Evolutionary conservation across 306 rosid genomes (phyloP), one percentile per base, ranked within the genome.

Genomic region (Lathyrus tuberosus): DNA sequence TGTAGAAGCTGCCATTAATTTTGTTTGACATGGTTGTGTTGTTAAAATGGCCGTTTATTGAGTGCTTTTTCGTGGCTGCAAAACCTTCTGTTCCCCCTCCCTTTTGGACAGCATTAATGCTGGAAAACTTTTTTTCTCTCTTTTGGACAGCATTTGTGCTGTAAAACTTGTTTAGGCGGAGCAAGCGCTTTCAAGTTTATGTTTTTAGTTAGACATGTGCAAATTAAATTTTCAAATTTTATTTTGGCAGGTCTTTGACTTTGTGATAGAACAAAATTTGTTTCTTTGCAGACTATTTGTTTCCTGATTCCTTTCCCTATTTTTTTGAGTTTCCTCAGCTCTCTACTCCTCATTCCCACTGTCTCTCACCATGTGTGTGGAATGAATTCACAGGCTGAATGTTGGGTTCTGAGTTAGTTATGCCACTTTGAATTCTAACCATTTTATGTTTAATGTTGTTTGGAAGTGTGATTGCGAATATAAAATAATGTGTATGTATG

Each of bases 1-100:
- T 58, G 73, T 20, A 15, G 72, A 70, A 68, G 76, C 77, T 69
- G 82, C 79, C 26, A 53, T 43, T 10, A 6, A 70, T 71, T 67
- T 77, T 72, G 72, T 53, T 72, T 44, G n/a, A 22, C 62, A 65
- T 53, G 18, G 44, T 28, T 67, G 1, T 70, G 60, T 26, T 40
- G 71, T 53, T 5, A 56, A 62, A 56, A 33, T 82, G 33, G 73
- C 74, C 62, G 79, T 76, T 59, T 57, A 62, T 22, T 5, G 15
- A 40, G 72, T 71, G 37, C 33, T 73, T 33, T 9, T 33, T 33
- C 1, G 22, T 0, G 22, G 22, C 22, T 33, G 61, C 61, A 24
- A 54, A 24, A 54, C 24, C 17, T 16, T 13, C 38, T 33, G 0
- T 43, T 3, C 38, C 38, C 9, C 38, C 47, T 14, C 48, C 48